These are phyloP conservation scores for Marasmius fiardii DNA, from an alignment of 1,284 basidiomycete genomes.

Conservation along the genomic window DNA sequence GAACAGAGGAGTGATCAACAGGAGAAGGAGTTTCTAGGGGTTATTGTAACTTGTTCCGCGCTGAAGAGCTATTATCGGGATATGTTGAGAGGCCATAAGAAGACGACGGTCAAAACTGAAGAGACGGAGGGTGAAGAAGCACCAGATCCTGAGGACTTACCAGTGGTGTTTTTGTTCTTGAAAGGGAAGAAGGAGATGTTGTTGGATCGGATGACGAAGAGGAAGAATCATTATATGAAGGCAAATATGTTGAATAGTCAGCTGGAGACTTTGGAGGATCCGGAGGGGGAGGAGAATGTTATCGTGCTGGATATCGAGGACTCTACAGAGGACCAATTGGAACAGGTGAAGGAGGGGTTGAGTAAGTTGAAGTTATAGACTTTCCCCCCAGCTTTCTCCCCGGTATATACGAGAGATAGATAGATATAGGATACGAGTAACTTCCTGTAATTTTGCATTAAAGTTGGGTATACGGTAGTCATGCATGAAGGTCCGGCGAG, in stretches of 20 bases:
- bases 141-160: constrained; percentile 30
- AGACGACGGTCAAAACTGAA: constrained; percentile 23
- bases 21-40: constrained; percentile 32
- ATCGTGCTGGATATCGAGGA: constrained; percentile 61
- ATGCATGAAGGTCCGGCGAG: no score
- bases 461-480: no score
- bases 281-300: constrained; percentile 67
- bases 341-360: constrained; percentile 33
- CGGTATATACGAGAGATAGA: no score
- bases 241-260: constrained; percentile 86
- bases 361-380: constrained; percentile 13
- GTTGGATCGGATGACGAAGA: constrained; percentile 63
- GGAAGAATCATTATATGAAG: constrained; percentile 90
- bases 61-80: constrained; percentile 82
- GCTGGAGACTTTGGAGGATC: constrained; percentile 75
- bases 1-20: constrained; percentile 31
- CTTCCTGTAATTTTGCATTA: no score
- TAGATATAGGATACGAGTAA: no score
- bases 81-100: constrained; percentile 61
- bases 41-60: constrained; percentile 87
- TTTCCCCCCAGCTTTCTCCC: no score
- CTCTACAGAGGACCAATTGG: constrained; percentile 57
- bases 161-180: constrained; percentile 84
- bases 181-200: constrained; percentile 66
- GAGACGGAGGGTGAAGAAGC: constrained; percentile 24